A percentile compares a stretch with the other conserved stretches of the same genome.
These are phyloP conservation scores for Ganoderma multipileum DNA, from an alignment of 1,284 basidiomycete genomes.

Conservation along the genomic window DNA sequence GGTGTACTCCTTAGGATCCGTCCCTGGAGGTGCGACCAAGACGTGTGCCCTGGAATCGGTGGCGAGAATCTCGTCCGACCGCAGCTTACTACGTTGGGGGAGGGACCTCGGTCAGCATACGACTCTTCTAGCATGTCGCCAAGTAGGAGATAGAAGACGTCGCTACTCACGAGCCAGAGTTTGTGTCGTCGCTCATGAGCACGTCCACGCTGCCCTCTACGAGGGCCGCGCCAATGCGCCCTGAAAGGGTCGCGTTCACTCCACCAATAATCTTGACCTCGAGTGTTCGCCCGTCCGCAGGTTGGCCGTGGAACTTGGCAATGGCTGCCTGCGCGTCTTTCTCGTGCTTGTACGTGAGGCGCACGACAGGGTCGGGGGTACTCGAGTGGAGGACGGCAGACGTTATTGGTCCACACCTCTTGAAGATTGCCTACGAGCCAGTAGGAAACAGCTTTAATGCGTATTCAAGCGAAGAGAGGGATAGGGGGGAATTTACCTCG, in stretches of 20 bases:
- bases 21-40: slow-evolving; percentile 73
- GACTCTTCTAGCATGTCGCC: background rate
- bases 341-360: slow-evolving; percentile 75
- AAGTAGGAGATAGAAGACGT: no score
- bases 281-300: slow-evolving; percentile 81
- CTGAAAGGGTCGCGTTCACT: slow-evolving; percentile 58
- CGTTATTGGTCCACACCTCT: slow-evolving; percentile 75
- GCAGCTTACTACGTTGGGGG: slow-evolving; percentile 72
- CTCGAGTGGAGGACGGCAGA: slow-evolving; percentile 52
- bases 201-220: slow-evolving; percentile 75
- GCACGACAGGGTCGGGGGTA: slow-evolving; percentile 61
- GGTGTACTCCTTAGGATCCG: slow-evolving; percentile 62
- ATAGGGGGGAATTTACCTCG: slow-evolving; percentile 52
- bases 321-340: slow-evolving; percentile 73
- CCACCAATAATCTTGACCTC: slow-evolving; percentile 70
- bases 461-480: background rate
- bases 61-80: slow-evolving; percentile 79
- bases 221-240: slow-evolving; percentile 59
- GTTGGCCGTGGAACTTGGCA: slow-evolving; percentile 77
- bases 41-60: slow-evolving; percentile 73
- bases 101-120: background rate
- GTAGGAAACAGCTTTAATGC: background rate
- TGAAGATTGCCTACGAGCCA: slow-evolving; percentile 75
- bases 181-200: slow-evolving; percentile 58
- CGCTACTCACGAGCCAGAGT: slow-evolving; percentile 63